Evolutionary conservation across 768 basidiomycete species (phyloP).

Genomic region (Paxillus ammoniavirescens): DNA sequence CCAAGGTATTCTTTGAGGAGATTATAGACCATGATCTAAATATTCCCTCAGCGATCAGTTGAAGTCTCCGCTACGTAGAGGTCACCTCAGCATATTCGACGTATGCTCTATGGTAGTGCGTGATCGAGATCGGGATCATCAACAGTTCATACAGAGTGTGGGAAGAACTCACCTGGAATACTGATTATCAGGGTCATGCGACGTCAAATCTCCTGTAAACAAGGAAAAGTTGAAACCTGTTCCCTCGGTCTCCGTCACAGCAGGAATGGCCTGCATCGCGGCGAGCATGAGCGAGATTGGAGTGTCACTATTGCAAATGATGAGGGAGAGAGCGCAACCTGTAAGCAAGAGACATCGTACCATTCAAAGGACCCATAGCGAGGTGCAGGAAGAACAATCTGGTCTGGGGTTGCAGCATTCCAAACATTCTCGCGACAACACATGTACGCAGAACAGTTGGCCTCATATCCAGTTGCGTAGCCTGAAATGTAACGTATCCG

Average conservation of each 20-base stretch:
- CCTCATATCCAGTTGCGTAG: conserved; percentile 67
- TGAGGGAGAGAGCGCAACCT: not conserved
- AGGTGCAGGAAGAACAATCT: conserved; percentile 52
- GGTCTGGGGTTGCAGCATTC: conserved; percentile 48
- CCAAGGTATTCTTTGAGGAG: conserved; percentile 58
- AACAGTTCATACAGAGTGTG: not conserved
- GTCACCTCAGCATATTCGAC: conserved; percentile 58
- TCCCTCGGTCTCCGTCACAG: conserved; percentile 55
- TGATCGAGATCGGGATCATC: not conserved
- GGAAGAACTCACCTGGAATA: conserved; percentile 47
- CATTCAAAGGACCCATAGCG: conserved; percentile 61
- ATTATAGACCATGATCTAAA: conserved; percentile 56
- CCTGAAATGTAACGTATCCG: conserved; percentile 35
- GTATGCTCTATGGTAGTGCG: conserved; percentile 42
- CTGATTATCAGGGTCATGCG: conserved; percentile 69
- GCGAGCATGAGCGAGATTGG: conserved; percentile 57
- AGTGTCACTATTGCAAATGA: conserved; percentile 44
- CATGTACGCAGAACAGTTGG: conserved; percentile 59
- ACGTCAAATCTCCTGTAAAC: conserved; percentile 73
- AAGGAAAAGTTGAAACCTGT: conserved; percentile 63
- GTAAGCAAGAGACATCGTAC: conserved; percentile 43
- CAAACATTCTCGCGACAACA: conserved; percentile 59
- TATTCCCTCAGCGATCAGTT: not conserved
- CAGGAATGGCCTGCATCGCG: conserved; percentile 63
- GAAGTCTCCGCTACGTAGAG: not conserved